A percentile compares a stretch with the other conserved stretches of the same genome.
These are phyloP conservation scores for Trichoderma sp. DNA, from an alignment of 2,329 filamentous ascomycete species.

Conservation along the genomic window DNA sequence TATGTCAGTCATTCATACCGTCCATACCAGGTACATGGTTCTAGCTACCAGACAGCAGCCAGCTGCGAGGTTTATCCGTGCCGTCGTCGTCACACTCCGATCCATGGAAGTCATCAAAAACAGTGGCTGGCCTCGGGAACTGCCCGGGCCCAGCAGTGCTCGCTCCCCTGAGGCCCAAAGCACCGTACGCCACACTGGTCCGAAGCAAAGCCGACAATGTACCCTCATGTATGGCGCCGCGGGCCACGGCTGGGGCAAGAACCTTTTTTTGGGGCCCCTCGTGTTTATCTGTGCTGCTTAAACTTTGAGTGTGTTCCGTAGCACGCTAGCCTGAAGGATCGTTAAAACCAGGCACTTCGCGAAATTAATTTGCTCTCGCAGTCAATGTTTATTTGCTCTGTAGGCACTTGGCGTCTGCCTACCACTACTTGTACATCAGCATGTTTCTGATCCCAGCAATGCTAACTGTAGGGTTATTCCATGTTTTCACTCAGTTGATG, in stretches of 20 bases:
- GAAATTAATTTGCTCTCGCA: neutral
- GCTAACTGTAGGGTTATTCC: neutral
- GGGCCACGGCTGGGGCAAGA: conserved; percentile 22
- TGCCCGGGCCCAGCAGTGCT: conserved; percentile 3
- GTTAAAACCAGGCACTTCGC: conserved; percentile 8
- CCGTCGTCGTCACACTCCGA: neutral
- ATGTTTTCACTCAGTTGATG: neutral
- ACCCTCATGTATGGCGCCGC: conserved; percentile 1
- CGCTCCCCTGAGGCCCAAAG: conserved; percentile 1
- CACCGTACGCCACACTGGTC: conserved; percentile 28
- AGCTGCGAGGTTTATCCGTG: neutral
- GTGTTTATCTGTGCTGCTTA: neutral
- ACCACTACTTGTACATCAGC: neutral
- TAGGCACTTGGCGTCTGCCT: neutral
- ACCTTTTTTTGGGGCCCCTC: conserved; percentile 2
- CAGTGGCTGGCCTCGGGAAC: conserved; percentile 14
- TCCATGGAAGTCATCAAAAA: neutral
- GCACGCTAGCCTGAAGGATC: conserved; percentile 23
- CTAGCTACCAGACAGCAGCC: neutral
- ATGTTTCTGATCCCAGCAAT: neutral
- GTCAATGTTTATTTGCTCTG: neutral
- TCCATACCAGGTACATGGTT: neutral
- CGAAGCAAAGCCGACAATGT: conserved; percentile 20
- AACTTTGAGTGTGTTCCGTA: conserved; percentile 26
- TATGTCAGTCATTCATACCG: neutral